Evolutionary conservation across 495 filamentous ascomycete genomes (phyloP), one percentile per base, ranked within the genome.

Genomic region (Aspergillus heteromorphus): DNA sequence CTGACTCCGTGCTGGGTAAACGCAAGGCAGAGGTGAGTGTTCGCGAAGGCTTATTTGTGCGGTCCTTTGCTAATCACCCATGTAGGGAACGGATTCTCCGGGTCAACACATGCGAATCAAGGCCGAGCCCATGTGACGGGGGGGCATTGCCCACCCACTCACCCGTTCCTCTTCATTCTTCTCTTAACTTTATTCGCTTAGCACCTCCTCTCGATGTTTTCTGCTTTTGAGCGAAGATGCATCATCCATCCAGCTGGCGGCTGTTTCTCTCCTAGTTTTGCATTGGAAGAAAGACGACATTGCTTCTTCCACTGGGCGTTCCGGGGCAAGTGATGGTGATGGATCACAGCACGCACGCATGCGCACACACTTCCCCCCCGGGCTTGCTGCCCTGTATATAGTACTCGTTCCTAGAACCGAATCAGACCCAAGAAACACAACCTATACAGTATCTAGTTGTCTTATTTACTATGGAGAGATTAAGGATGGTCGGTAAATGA

Each of bases 1-100:
- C 85, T 0, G 86, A 87, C 61, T 80, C 81, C 17, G 78, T 88
- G 21, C 67, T 89, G 51, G 87, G 87, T 34, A 92, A 92, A 73
- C 74, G 87, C 30, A 91, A 91, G 65, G 85, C 85, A 48, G 86
- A 88, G 75, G 84, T 85, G 59, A 73, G 83, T 68, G 27, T 14
- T 42, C 10, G 42, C 34, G 13, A 45, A 17, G 40, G 40, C 40
- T 17, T 41, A 6, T 23, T 11, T 4, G 34, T 29, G 10, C 8
- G 21, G 25, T n/a, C 1, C 21, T 25, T 30, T 20, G 11, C 62
- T 69, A 54, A 67, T 36, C 25, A n/a, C 40, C 21, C 7, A 20
- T 16, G 2, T 38, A 71, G 58, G 67, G 63, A 6, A 64, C 49
- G 8, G 69, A 76, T 21, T 76, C 73, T 40, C 73, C 73, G 3